Evolutionary conservation across 1,139 yeast genomes (phyloP).

Genomic region (Suhomyces anneliseae): DNA sequence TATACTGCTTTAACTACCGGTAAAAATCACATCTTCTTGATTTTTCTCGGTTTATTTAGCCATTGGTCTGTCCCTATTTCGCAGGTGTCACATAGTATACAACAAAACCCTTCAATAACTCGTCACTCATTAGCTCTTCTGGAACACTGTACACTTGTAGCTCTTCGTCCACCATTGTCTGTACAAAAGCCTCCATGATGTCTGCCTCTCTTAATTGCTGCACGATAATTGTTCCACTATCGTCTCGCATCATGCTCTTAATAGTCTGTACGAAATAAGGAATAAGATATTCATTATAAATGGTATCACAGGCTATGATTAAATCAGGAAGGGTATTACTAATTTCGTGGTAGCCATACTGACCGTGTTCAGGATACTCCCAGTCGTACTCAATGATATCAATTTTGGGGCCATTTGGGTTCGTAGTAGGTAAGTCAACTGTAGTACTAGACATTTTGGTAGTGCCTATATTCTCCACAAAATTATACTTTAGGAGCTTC

Average conservation of each 20-base stretch:
- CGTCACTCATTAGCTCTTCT: conserved; percentile 24
- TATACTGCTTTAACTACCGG: too few relatives aligned
- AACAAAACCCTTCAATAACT: conserved; percentile 42
- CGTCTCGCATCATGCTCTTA: conserved; percentile 27
- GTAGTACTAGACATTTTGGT: conserved; percentile 17
- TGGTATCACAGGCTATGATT: conserved; percentile 67
- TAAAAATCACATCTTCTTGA: too few relatives aligned
- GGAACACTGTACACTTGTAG: conserved; percentile 30
- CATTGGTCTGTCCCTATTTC: too few relatives aligned
- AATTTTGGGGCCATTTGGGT: conserved; percentile 2
- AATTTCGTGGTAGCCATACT: conserved; percentile 18
- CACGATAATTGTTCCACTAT: conserved; percentile 45
- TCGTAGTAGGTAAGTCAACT: neutral
- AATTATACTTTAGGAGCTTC: conserved; percentile 50
- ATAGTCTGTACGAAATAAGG: conserved; percentile 51
- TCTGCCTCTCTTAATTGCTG: conserved; percentile 59
- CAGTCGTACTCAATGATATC: conserved; percentile 62
- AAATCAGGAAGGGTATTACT: conserved; percentile 34
- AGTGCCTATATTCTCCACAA: conserved; percentile 34
- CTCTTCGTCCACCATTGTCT: conserved; percentile 17
- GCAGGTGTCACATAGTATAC: conserved; percentile 34
- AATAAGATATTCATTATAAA: conserved; percentile 65
- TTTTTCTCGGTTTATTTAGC: too few relatives aligned
- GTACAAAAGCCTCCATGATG: conserved; percentile 50
- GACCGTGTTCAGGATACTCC: conserved; percentile 50